phyloP scores from a whole-genome alignment of 2,329 filamentous ascomycete species.

The Pseudogymnoascus pannorum region DNA sequence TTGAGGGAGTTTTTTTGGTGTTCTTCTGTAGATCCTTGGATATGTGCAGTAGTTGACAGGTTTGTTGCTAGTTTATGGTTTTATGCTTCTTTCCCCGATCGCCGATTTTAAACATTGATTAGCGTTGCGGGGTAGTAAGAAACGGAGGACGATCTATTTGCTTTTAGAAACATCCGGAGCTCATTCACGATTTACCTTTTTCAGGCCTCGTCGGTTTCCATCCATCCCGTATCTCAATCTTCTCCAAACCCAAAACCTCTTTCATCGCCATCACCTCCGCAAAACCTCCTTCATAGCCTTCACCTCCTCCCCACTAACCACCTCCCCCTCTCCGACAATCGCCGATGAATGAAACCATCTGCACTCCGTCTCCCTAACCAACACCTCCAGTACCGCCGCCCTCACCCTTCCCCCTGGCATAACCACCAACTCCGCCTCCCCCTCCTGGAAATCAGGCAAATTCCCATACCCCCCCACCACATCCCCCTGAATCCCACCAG shows the following conservation, averaged over 20 bases:
- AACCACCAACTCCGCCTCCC: conserved; percentile 32
- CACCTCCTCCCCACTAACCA: conserved; percentile 21
- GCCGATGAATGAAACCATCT: conserved; percentile 39
- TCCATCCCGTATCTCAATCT: too few species aligned
- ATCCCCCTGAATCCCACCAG: conserved; percentile 34
- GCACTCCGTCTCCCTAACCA: conserved; percentile 28
- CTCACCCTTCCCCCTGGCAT: conserved; percentile 46
- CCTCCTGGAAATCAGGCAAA: conserved; percentile 26
- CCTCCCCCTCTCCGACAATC: conserved; percentile 28
- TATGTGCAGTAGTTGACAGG: not conserved
- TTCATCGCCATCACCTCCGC: conserved; percentile 14
- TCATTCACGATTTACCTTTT: not conserved
- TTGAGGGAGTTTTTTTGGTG: not conserved
- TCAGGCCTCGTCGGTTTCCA: not conserved
- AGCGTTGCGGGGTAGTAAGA: not conserved
- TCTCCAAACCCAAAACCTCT: not conserved
- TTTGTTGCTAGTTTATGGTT: not conserved
- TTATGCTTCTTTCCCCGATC: not conserved
- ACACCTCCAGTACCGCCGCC: conserved; percentile 32
- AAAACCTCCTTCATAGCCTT: not conserved
- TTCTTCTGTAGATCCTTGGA: not conserved
- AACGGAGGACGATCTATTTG: not conserved
- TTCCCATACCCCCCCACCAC: conserved; percentile 28
- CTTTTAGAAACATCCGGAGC: not conserved
- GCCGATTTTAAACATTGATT: not conserved